Base-by-base conservation (phyloP, 768 basidiomycete genomes). In the Lepiota venenata region DNA sequence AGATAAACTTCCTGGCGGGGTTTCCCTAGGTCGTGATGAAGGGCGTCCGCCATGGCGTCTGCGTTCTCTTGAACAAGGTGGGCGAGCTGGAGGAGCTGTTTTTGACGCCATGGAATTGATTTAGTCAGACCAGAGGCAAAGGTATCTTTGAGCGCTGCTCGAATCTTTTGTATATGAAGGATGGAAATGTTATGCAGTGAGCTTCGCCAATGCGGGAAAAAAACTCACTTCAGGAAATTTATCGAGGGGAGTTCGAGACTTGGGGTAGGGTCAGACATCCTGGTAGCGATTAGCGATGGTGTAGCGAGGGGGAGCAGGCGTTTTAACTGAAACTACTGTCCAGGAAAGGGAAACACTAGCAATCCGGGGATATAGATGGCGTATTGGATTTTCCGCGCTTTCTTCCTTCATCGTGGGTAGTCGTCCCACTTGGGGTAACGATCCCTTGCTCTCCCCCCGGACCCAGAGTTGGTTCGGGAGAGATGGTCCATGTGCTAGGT, bases 41-140 rank as follows among this genome's bases (percentile, higher is more conserved):
- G 60, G 7, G 84, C 78, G 2, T 77, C 74, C 12, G 72, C 72
- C 47, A 89, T 63, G 3, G 70, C 74, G 3, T 81, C 73, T 3
- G 71, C 61, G 65, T 91, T 85, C n/a, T 87, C 82, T 59, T 87
- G 80, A 20, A 76, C 66, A 68, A 88, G 68, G 20, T 74, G 79
- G 21, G 80, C 83, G 29, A 90, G 74, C 58, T 84, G 82, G 41
- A 74, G 71, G 40, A 91, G 74, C 58, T 91, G 89, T 43, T 79
- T 74, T 50, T 79, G 78, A 14, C 89, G 78, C 77, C 80, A 90
- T 55, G 68, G 66, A 37, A 89, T 60, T 2, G 81, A 69, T 43
- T 55, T 55, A 0, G 53, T 55, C 38, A 38, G 46, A 15, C 53
- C 53, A 47, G 53, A 55, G 47, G 53, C 53, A 37, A 55, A 55